These are phyloP conservation scores for Datura wrightii DNA, from an alignment of 257 asterid genomes.

Conservation along the genomic window DNA sequence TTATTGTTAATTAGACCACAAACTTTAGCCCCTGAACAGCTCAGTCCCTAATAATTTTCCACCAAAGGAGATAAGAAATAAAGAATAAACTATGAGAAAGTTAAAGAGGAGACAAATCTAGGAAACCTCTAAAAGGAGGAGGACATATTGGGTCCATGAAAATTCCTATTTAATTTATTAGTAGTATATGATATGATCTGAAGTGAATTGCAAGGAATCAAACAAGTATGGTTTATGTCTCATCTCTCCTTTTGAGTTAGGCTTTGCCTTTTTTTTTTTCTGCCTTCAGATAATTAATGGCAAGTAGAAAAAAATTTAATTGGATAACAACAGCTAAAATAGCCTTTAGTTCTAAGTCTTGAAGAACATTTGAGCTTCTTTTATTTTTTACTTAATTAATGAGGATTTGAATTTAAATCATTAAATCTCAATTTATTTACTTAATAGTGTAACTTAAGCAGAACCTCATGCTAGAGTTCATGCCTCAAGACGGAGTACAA, in stretches of 20 bases:
- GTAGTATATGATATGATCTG: background rate
- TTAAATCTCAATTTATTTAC: too few relatives aligned
- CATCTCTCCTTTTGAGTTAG: background rate
- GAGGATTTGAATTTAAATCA: too few relatives aligned
- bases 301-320: too few relatives aligned
- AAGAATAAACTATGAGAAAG: background rate
- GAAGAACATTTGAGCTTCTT: too few relatives aligned
- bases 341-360: too few relatives aligned
- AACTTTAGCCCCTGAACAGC: background rate
- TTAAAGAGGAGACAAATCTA: background rate
- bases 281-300: too few relatives aligned
- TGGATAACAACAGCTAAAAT: too few relatives aligned
- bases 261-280: too few relatives aligned
- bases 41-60: background rate
- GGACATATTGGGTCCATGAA: slow-evolving; percentile 23
- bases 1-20: background rate
- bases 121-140: background rate
- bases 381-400: too few relatives aligned
- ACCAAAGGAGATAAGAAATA: background rate
- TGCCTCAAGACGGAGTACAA: too few relatives aligned
- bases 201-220: background rate
- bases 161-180: background rate
- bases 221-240: background rate
- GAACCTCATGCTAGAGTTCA: too few relatives aligned
- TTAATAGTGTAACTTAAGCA: too few relatives aligned